Evolutionary conservation across 2,329 filamentous ascomycete species (phyloP), one percentile per base, ranked within the genome.

Genomic region (Nigrospora sphaerica): DNA sequence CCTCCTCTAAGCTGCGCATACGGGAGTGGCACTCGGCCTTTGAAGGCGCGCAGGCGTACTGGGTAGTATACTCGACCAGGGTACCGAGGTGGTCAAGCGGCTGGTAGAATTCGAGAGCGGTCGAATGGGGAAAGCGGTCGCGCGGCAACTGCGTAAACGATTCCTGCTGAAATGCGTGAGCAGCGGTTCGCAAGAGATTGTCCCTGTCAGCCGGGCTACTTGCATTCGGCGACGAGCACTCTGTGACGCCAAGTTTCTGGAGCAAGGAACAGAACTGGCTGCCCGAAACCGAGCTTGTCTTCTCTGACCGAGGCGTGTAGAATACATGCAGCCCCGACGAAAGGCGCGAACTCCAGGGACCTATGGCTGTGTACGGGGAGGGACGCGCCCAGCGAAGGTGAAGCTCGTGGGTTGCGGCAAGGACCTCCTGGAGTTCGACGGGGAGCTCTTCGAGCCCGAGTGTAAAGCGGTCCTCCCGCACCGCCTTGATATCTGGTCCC

Each of bases 291-390:
- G 52, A 62, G 56, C 54, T 57, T 17, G 52, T 54, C 39, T 52
- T 52, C 10, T 56, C 61, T 23, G 65, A 60, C 32, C 67, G 61
- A 0, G 86, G 85, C 0, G 85, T 86, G 61, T 84, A 90, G 57
- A 86, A 86, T 23, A 90, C 71, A 69, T 96, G 90, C 18, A 97
- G 69, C 3, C 92, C 92, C 1, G 91, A 83, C 2, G 88, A 82
- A 13, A 90, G 65, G 48, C 86, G 79, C 44, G 89, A 89, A 38
- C 79, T 71, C 57, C 93, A 85, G 2, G 91, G 91, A 35, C 83
- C 74, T 39, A 84, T 69, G 1, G 77, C 70, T 35, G 77, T 69
- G 61, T 83, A 84, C 2, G 73, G 57, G 7, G 60, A 57, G 3
- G 80, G 69, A 13, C 81, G 79, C n/a, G 79, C 75, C 88, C 90